Base-by-base conservation (phyloP, 2,329 filamentous ascomycete species). In the Fusarium verticillioides region DNA sequence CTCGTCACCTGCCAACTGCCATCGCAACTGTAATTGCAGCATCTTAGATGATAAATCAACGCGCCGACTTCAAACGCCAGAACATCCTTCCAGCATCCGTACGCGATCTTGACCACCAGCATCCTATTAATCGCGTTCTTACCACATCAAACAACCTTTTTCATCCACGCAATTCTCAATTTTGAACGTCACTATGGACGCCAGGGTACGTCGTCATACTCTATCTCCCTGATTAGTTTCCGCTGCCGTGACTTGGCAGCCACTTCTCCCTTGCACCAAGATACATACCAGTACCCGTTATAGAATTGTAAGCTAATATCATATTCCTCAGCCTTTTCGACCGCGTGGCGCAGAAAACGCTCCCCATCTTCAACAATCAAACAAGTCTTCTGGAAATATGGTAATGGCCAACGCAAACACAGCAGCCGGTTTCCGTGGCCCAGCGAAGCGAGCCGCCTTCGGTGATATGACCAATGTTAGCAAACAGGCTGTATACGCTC, bases 391-490 rank as follows among this genome's bases (percentile, higher is more conserved):
- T 82, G 82, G 92, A 83, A 83, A 88, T 87, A 75, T 93, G 49
- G 72, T 66, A 43, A 80, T 78, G 76, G 70, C 79, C 36, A 73
- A 75, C 18, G 72, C 77, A 73, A 74, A 78, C 23, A 72, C 75
- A 19, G 66, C 70, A 26, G 71, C 69, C 28, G 82, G 82, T 40
- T 75, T 83, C 44, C 82, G 81, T 36, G 82, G 81, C 43, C 80
- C 89, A 64, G 86, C 91, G 62, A 96, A 95, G 85, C 91, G 95
- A 75, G 91, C 91, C 70, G 94, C 91, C 18, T 95, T 97, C 82
- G 93, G 90, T 56, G 95, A 97, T 80, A 88, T 96, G 70, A 96
- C 93, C 85, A 96, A 95, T 79, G 91, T 87, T 50, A 79, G 86
- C 44, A 83, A 84, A 69, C 80, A 81, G 50, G 72, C 74, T 40